A percentile compares a stretch with the other conserved stretches of the same genome.
Evolutionary conservation across 805 yeast genomes (phyloP).

Genomic region (Torulaspora quercuum): DNA sequence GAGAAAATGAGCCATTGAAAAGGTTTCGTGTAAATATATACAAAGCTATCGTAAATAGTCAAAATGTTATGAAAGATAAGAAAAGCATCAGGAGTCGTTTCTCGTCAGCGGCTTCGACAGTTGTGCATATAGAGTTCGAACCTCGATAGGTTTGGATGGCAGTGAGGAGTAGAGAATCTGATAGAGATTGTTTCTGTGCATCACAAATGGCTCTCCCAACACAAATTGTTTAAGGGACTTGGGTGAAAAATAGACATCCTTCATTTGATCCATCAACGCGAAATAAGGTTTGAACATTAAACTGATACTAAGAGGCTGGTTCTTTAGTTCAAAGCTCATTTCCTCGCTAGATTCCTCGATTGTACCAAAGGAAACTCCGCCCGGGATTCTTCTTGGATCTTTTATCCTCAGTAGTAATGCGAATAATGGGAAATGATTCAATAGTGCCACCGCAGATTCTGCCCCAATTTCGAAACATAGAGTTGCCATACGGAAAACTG

Average conservation of each 20-base stretch:
- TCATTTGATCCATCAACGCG: constrained; percentile 40
- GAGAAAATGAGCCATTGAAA: constrained; percentile 13
- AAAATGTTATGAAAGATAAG: too few species aligned
- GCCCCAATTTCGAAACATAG: constrained; percentile 48
- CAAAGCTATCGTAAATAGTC: too few species aligned
- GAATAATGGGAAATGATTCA: constrained; percentile 86
- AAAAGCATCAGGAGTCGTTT: too few species aligned
- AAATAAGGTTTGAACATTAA: constrained; percentile 50
- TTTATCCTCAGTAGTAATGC: constrained; percentile 74
- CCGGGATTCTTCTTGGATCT: constrained; percentile 67
- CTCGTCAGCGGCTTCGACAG: constrained; percentile 11
- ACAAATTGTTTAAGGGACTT: constrained; percentile 41
- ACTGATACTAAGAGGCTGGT: constrained; percentile 44
- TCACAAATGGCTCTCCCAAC: constrained; percentile 43
- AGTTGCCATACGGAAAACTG: constrained; percentile 51
- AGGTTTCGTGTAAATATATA: constrained; percentile 14
- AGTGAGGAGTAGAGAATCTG: constrained; percentile 50
- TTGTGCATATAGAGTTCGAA: constrained; percentile 20
- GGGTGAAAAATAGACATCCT: constrained; percentile 43
- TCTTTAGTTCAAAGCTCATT: constrained; percentile 34
- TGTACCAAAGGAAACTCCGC: constrained; percentile 45
- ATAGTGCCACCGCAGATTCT: constrained; percentile 57
- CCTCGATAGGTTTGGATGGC: constrained; percentile 41
- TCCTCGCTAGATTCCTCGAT: constrained; percentile 16
- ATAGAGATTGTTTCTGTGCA: constrained; percentile 50